Evolutionary conservation across 164 flowering plant genomes (phyloP).

Genomic region (Kingdonia uniflora): DNA sequence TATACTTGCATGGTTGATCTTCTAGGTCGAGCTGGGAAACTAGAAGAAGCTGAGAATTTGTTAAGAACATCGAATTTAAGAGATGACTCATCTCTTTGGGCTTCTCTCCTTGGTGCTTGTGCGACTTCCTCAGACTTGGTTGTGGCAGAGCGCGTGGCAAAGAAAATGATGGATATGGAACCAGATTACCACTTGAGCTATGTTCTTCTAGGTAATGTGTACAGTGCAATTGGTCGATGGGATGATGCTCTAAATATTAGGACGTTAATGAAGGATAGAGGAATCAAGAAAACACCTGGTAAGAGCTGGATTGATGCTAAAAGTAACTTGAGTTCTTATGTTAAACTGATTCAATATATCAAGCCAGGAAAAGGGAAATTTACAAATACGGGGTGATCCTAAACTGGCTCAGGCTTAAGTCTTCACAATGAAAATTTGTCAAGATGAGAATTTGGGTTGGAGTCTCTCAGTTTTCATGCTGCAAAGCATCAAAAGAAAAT

Average conservation of each 20-base stretch:
- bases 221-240: slow-evolving; percentile 59
- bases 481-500: too few relatives aligned
- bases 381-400: too few relatives aligned
- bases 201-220: slow-evolving; percentile 59
- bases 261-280: slow-evolving; percentile 48
- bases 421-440: too few relatives aligned
- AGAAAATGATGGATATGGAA: slow-evolving; percentile 57
- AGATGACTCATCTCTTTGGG: slow-evolving; percentile 57
- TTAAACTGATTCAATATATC: not conserved
- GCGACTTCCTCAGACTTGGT: slow-evolving; percentile 30
- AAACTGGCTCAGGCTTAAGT: too few relatives aligned
- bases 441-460: too few relatives aligned
- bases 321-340: slow-evolving; percentile 7
- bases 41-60: slow-evolving; percentile 80
- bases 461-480: too few relatives aligned
- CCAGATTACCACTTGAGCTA: slow-evolving; percentile 71
- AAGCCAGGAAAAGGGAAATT: slow-evolving; percentile 1
- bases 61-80: slow-evolving; percentile 33
- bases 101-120: slow-evolving; percentile 77
- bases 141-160: slow-evolving; percentile 65
- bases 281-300: slow-evolving; percentile 55
- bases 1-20: too few relatives aligned
- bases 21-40: slow-evolving; percentile 73
- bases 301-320: slow-evolving; percentile 67
- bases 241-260: slow-evolving; percentile 41